Percentiles rank a stretch among this genome's conserved stretches.
Evolutionary conservation across 208 protist genomes (phyloP).

Genomic region (Trypanosoma melophagium): DNA sequence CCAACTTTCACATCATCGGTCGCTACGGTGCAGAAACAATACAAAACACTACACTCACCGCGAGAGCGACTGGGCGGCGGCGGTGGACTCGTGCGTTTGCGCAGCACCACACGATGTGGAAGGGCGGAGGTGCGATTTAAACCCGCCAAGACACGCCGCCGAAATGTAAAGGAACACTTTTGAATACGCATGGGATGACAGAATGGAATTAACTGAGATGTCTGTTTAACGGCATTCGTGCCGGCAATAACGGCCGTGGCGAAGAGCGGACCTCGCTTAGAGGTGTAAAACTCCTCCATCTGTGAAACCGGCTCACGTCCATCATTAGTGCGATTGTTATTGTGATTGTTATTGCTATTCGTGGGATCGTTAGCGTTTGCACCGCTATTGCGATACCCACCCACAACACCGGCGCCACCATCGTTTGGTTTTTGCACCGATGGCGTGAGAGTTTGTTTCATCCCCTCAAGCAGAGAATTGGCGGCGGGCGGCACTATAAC

Average conservation of each 20-base stretch:
- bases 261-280: constrained; percentile 80
- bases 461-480: constrained; percentile 61
- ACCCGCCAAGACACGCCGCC: constrained; percentile 50
- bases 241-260: constrained; percentile 88
- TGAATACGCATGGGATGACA: constrained; percentile 93
- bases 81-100: constrained; percentile 47
- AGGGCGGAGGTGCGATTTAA: constrained; percentile 47
- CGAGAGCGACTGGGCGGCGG: constrained; percentile 31
- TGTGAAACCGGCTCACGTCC: constrained; percentile 29
- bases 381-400: no score
- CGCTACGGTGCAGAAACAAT: constrained; percentile 88
- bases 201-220: constrained; percentile 92
- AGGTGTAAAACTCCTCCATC: constrained; percentile 89
- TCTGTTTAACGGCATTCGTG: constrained; percentile 93
- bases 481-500: constrained; percentile 72
- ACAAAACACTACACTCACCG: constrained; percentile 72
- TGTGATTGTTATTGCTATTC: no score
- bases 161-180: constrained; percentile 87
- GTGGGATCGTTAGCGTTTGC: no score
- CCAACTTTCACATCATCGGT: constrained; percentile 83
- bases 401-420: constrained; percentile 6
- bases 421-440: constrained; percentile 30
- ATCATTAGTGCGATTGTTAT: constrained; percentile 4
- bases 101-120: constrained; percentile 77
- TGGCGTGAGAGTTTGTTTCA: constrained; percentile 71